A percentile compares a stretch with the other conserved stretches of the same genome.
Evolutionary conservation across 2,329 filamentous ascomycete genomes (phyloP).

Genomic region (Pleurostoma richardsiae): DNA sequence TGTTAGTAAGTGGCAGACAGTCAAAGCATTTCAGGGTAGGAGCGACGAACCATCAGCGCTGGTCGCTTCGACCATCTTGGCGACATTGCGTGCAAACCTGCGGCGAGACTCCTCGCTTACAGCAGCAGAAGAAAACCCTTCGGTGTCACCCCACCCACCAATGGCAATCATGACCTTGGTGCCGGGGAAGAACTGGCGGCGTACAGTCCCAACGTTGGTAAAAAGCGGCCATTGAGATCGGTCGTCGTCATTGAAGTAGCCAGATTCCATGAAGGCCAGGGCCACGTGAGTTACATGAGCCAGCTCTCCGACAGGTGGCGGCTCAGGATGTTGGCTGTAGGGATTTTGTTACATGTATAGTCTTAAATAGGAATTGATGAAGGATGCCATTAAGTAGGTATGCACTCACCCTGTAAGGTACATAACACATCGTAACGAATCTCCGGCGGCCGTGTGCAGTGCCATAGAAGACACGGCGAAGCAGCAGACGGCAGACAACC

Average conservation of each 20-base stretch:
- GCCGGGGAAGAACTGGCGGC: slow-evolving; percentile 38
- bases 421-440: too few species aligned
- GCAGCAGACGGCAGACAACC: too few species aligned
- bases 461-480: too few species aligned
- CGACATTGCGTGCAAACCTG: slow-evolving; percentile 60
- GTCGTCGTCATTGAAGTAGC: slow-evolving; percentile 41
- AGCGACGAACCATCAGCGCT: slow-evolving; percentile 58
- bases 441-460: too few species aligned
- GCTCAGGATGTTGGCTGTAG: slow-evolving; percentile 39
- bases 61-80: slow-evolving; percentile 53
- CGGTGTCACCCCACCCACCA: slow-evolving; percentile 69
- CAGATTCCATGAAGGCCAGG: slow-evolving; percentile 52
- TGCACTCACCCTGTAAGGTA: too few species aligned
- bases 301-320: slow-evolving; percentile 30
- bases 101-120: slow-evolving; percentile 43
- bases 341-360: too few species aligned
- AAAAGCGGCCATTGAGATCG: slow-evolving; percentile 44
- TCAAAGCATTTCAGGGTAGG: slow-evolving; percentile 5
- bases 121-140: slow-evolving; percentile 56
- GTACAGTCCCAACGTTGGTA: slow-evolving; percentile 41
- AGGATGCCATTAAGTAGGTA: too few species aligned
- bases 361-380: too few species aligned
- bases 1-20: not conserved
- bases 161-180: slow-evolving; percentile 67
- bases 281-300: slow-evolving; percentile 49